Evolutionary conservation across 768 basidiomycete genomes (phyloP).

Genomic region (Tubosaeta sp.): DNA sequence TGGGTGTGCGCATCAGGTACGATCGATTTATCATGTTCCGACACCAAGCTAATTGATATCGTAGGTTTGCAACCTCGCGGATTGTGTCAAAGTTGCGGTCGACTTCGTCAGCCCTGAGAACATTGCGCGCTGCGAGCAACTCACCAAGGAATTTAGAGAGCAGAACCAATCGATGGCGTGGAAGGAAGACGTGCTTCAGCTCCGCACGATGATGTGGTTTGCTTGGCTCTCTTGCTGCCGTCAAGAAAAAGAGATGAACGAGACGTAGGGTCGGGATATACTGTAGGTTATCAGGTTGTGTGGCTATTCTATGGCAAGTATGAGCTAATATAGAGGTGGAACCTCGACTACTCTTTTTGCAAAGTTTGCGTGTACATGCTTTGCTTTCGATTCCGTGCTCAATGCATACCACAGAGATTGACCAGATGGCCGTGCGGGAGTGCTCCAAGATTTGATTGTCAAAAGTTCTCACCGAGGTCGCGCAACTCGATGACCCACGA

Average conservation of each 20-base stretch:
- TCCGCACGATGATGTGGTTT: conserved; percentile 92
- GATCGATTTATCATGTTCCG: conserved; percentile 15
- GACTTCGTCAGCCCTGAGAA: conserved; percentile 97
- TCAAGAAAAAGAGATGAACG: conserved; percentile 41
- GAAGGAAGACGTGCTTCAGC: conserved; percentile 92
- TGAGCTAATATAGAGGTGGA: conserved; percentile 27
- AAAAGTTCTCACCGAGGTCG: too few relatives aligned
- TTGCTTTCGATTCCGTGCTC: conserved; percentile 13
- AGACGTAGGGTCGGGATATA: conserved; percentile 15
- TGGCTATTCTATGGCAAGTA: conserved; percentile 26
- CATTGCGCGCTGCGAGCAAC: conserved; percentile 75
- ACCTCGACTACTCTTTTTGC: conserved; percentile 14
- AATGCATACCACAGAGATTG: conserved; percentile 5
- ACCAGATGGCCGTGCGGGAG: too few relatives aligned
- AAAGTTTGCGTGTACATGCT: conserved; percentile 23
- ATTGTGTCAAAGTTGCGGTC: conserved; percentile 92
- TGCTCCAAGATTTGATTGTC: too few relatives aligned
- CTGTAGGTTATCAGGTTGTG: conserved; percentile 20
- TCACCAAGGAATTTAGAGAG: conserved; percentile 85
- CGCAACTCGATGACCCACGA: too few relatives aligned
- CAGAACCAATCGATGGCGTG: conserved; percentile 85
- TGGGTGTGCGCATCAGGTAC: conserved; percentile 86
- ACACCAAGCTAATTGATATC: conserved; percentile 4
- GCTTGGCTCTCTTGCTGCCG: conserved; percentile 73
- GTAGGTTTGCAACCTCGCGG: conserved; percentile 88